phyloP scores from a whole-genome alignment of 768 basidiomycete species.

The Pleurotus platypus region DNA sequence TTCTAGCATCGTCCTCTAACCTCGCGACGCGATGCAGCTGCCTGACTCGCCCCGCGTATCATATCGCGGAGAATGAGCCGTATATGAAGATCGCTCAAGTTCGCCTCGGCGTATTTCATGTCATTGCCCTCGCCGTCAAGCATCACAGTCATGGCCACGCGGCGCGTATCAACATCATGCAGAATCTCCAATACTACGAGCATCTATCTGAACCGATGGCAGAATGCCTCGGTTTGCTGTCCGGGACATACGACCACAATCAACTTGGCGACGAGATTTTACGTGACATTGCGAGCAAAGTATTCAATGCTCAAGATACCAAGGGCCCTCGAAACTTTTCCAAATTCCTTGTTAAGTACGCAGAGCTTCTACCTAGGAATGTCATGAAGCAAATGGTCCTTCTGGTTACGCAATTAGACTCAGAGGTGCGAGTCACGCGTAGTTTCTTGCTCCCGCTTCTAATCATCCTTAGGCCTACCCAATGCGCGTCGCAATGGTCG shows the following conservation, averaged over 20 bases:
- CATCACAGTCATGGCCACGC: constrained; percentile 80
- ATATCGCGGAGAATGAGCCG: constrained; percentile 78
- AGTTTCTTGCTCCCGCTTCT: not conserved
- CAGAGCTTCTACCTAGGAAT: constrained; percentile 74
- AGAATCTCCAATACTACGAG: constrained; percentile 89
- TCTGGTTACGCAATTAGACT: constrained; percentile 82
- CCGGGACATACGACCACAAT: constrained; percentile 82
- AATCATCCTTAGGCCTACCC: constrained; percentile 71
- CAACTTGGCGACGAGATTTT: constrained; percentile 91
- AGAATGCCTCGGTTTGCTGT: constrained; percentile 75
- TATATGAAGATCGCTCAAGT: constrained; percentile 83
- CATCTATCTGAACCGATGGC: constrained; percentile 95
- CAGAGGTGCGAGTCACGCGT: constrained; percentile 56
- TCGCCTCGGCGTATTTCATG: constrained; percentile 75
- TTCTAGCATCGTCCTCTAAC: constrained; percentile 7
- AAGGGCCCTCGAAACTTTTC: constrained; percentile 88
- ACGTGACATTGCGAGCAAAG: constrained; percentile 78
- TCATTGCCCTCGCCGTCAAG: constrained; percentile 90
- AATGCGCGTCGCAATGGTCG: constrained; percentile 93
- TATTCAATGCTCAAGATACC: constrained; percentile 76
- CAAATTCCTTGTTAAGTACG: constrained; percentile 75
- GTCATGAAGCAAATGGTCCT: constrained; percentile 89
- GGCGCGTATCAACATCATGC: constrained; percentile 88
- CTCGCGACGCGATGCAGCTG: constrained; percentile 46
- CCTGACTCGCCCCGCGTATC: constrained; percentile 84